Percentiles rank a stretch among this genome's conserved stretches.
Conservation (phyloP, 305 asterid species). For the Rubia peregrina region DNA sequence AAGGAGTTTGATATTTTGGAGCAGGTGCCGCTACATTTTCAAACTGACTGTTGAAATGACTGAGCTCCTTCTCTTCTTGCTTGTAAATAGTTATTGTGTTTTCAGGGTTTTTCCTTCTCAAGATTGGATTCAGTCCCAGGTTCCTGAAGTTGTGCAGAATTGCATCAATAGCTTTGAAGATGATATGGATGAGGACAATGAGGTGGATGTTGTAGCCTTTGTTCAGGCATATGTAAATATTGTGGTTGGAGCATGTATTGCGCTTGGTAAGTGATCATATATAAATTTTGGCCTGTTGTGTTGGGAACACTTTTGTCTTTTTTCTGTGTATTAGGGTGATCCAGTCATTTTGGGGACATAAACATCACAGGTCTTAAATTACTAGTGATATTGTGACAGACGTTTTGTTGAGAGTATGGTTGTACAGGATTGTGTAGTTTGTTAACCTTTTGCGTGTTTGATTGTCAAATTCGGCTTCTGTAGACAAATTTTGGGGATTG, state of each 20-base stretch:
- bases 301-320: neutral
- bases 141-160: slow-evolving; percentile 63
- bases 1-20: slow-evolving; percentile 83
- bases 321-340: neutral
- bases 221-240: slow-evolving; percentile 85
- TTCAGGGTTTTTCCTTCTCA: slow-evolving; percentile 74
- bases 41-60: neutral
- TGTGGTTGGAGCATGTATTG: slow-evolving; percentile 82
- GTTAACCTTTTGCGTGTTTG: neutral
- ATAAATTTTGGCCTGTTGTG: neutral
- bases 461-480: neutral
- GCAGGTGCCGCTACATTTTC: slow-evolving; percentile 46
- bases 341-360: neutral
- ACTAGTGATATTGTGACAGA: neutral
- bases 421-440: neutral
- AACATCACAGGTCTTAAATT: slow-evolving; percentile 2
- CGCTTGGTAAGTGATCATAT: slow-evolving; percentile 52
- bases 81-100: slow-evolving; percentile 6
- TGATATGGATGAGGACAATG: slow-evolving; percentile 60
- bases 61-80: slow-evolving; percentile 9
- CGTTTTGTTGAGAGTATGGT: neutral
- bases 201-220: slow-evolving; percentile 71
- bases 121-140: slow-evolving; percentile 76
- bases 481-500: neutral
- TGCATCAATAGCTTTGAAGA: slow-evolving; percentile 51